These are phyloP conservation scores for Orychophragmus violaceus DNA, from an alignment of 345 rosid species.

Conservation along the genomic window DNA sequence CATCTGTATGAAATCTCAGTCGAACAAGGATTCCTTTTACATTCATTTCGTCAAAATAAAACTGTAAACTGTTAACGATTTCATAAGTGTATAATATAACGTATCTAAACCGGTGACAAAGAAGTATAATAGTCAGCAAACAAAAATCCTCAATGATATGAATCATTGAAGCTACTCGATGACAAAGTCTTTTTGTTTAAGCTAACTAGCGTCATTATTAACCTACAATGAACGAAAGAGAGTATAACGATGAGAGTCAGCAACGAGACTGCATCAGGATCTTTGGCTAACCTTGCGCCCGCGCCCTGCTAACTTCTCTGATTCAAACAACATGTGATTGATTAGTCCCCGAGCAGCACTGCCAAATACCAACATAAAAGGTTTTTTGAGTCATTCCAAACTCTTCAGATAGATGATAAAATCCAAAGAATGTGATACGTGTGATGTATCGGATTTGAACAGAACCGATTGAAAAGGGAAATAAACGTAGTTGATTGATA, in stretches of 20 bases:
- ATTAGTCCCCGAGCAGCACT: constrained; percentile 96
- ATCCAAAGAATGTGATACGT: too few species aligned
- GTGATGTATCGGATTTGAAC: too few species aligned
- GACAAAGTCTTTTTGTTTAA: background rate
- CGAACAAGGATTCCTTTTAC: background rate
- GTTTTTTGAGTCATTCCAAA: background rate
- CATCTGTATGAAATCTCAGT: background rate
- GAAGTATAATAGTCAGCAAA: background rate
- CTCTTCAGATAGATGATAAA: background rate
- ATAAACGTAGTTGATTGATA: too few species aligned
- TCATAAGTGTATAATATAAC: background rate
- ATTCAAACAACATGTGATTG: constrained; percentile 74
- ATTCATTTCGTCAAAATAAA: background rate
- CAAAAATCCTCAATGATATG: background rate
- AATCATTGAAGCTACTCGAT: background rate
- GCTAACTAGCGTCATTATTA: constrained; percentile 5
- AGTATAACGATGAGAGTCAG: background rate
- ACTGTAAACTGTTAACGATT: background rate
- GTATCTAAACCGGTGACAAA: background rate
- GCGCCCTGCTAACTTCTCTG: constrained; percentile 69
- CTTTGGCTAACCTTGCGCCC: constrained; percentile 61
- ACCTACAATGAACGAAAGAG: constrained; percentile 15
- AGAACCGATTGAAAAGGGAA: too few species aligned
- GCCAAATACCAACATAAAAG: constrained; percentile 24
- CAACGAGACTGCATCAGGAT: constrained; percentile 18